A percentile compares a stretch with the other conserved stretches of the same genome.
Evolutionary conservation across 768 basidiomycete genomes (phyloP).

Genomic region (Serendipita indica): DNA sequence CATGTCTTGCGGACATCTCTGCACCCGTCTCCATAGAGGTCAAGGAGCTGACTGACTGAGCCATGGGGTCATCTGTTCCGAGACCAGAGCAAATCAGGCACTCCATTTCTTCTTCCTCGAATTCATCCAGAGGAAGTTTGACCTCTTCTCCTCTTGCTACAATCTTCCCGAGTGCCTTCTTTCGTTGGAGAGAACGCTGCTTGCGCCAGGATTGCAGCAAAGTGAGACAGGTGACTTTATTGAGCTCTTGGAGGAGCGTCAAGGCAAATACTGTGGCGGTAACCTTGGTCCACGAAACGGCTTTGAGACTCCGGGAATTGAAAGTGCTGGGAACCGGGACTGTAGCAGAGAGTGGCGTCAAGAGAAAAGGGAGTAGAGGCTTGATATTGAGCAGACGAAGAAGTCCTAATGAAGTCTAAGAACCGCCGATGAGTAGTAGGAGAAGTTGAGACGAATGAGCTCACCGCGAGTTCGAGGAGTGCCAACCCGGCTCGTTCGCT

Average conservation of each 20-base stretch:
- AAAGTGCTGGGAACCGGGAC: conserved; percentile 15
- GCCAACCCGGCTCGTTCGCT: conserved; percentile 12
- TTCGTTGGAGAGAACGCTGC: conserved; percentile 8
- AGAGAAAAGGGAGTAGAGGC: conserved; percentile 18
- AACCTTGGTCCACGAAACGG: conserved; percentile 13
- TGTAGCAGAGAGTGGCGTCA: conserved; percentile 16
- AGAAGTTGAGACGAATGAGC: background rate
- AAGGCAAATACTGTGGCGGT: conserved; percentile 10
- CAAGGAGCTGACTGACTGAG: conserved; percentile 13
- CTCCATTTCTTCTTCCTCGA: conserved; percentile 16
- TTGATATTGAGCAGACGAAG: conserved; percentile 13
- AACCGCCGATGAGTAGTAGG: conserved; percentile 10
- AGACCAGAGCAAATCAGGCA: conserved; percentile 19
- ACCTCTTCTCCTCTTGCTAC: background rate
- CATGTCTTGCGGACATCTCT: background rate
- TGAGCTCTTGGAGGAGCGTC: conserved; percentile 14
- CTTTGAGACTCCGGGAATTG: background rate
- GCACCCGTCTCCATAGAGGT: conserved; percentile 13
- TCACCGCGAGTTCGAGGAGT: conserved; percentile 13
- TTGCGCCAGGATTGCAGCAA: conserved; percentile 7
- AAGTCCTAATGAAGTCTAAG: conserved; percentile 14
- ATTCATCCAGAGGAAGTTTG: conserved; percentile 4
- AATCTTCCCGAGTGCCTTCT: conserved; percentile 9
- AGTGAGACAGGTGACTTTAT: conserved; percentile 12
- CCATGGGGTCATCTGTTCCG: conserved; percentile 13